Evolutionary conservation across 2,329 filamentous ascomycete genomes (phyloP).

Genomic region (Botrytis hyacinthi): DNA sequence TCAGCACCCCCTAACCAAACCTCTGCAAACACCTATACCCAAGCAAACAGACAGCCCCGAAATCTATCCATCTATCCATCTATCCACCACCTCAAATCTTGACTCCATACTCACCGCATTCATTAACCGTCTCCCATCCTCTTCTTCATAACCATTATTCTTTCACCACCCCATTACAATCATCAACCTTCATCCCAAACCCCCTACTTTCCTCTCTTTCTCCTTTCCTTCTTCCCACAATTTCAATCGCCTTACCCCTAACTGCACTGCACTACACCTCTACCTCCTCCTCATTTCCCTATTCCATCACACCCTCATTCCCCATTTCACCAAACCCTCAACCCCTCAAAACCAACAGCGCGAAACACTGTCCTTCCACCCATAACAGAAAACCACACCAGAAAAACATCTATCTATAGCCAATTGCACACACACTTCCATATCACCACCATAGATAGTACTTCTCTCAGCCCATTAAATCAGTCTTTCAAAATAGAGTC

Average conservation of each 20-base stretch:
- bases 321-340: not conserved
- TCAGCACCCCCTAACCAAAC: not conserved
- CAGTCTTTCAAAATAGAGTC: not conserved
- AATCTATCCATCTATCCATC: not conserved
- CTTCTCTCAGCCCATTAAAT: no score
- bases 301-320: no score
- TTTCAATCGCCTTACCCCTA: not conserved
- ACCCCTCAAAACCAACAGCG: not conserved
- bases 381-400: not conserved
- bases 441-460: no score
- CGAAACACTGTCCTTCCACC: not conserved
- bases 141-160: not conserved
- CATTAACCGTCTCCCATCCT: no score
- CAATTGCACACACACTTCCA: no score
- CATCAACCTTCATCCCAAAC: no score
- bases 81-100: not conserved
- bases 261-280: not conserved
- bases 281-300: not conserved
- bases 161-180: not conserved
- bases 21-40: not conserved
- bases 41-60: not conserved
- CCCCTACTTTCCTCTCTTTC: rapidly evolving
- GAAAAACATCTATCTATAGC: no score
- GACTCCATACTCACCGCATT: not conserved
- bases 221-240: not conserved